These are phyloP conservation scores for Cruciata laevipes DNA, from an alignment of 257 asterid species.

Conservation along the genomic window DNA sequence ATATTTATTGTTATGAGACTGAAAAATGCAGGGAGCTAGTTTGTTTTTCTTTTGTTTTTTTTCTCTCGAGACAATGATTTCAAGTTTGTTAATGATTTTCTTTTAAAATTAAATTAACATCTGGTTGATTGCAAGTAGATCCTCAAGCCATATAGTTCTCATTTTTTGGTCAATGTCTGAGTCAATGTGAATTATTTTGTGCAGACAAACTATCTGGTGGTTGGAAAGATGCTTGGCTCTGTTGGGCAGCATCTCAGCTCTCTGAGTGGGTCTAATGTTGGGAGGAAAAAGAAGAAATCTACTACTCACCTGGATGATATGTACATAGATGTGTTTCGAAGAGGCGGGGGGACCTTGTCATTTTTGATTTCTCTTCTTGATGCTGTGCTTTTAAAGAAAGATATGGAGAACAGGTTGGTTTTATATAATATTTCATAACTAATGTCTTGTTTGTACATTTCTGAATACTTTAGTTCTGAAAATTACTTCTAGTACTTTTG, in stretches of 20 bases:
- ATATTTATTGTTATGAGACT: not conserved
- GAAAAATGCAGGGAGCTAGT: not conserved
- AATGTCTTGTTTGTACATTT: not conserved
- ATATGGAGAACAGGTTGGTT: constrained; percentile 58
- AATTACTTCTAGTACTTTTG: not conserved
- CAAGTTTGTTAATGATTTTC: not conserved
- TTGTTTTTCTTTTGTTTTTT: not conserved
- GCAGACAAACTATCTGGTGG: constrained; percentile 55
- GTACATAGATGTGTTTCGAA: constrained; percentile 21
- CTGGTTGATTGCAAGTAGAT: too few relatives aligned
- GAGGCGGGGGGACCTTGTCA: constrained; percentile 34
- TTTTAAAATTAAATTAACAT: too few relatives aligned
- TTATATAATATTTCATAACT: not conserved
- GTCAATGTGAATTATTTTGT: constrained; percentile 19
- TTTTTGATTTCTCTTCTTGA: constrained; percentile 67
- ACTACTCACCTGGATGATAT: constrained; percentile 24
- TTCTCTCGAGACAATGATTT: not conserved
- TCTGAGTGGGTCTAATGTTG: constrained; percentile 29
- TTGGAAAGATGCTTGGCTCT: constrained; percentile 46
- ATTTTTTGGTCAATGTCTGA: not conserved
- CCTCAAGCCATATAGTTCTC: not conserved
- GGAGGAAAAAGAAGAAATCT: constrained; percentile 58
- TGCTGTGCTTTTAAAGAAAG: constrained; percentile 63
- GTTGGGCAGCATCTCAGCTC: constrained; percentile 32
- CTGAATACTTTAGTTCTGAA: not conserved